Conservation (phyloP, 106 monocot genomes). For the Iris macrosiphon region DNA sequence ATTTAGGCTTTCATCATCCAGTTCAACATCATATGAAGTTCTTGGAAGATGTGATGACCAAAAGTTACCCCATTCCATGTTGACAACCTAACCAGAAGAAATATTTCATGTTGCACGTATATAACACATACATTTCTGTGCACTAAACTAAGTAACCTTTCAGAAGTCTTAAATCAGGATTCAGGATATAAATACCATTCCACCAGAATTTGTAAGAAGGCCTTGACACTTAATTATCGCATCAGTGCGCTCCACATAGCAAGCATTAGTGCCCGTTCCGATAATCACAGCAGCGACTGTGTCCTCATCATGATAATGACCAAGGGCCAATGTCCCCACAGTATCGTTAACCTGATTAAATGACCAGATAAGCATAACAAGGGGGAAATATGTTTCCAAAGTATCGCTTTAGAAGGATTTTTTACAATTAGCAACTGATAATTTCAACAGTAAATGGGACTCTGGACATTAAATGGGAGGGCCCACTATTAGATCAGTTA, state of each 20-base stretch:
- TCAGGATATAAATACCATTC: constrained; percentile 15
- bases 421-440: too few species aligned
- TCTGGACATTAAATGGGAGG: too few species aligned
- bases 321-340: constrained; percentile 65
- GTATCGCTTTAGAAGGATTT: too few species aligned
- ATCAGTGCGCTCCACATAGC: constrained; percentile 62
- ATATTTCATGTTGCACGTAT: not conserved
- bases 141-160: not conserved
- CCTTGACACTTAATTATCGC: constrained; percentile 50
- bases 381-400: too few species aligned
- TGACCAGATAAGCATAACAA: too few species aligned
- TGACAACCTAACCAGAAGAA: constrained; percentile 65
- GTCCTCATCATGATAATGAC: constrained; percentile 67
- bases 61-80: constrained; percentile 99
- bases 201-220: constrained; percentile 16
- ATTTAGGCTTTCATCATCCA: constrained; percentile 87
- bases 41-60: constrained; percentile 97
- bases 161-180: not conserved
- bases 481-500: too few species aligned
- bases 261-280: constrained; percentile 74
- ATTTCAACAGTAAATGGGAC: too few species aligned
- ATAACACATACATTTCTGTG: not conserved
- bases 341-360: constrained; percentile 63
- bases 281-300: constrained; percentile 66
- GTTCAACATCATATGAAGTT: constrained; percentile 75